A percentile compares a stretch with the other conserved stretches of the same genome.
phyloP scores from a whole-genome alignment of 2,329 filamentous ascomycete species.

The Monilinia fructicola region DNA sequence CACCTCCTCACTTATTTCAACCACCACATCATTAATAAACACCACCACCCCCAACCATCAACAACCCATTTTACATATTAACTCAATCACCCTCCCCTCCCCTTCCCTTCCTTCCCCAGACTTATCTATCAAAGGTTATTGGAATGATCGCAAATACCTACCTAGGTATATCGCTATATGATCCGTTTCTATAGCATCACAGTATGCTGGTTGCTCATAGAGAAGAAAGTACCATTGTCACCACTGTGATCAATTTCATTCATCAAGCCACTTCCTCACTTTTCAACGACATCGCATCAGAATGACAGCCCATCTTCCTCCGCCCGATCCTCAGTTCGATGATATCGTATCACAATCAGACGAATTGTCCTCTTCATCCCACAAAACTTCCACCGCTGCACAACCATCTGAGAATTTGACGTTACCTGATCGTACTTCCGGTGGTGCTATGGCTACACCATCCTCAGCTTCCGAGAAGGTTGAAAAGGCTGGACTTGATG shows the following conservation, averaged over 20 bases:
- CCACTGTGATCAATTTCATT: conserved; percentile 21
- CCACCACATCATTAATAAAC: too few species aligned
- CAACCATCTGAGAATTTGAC: conserved; percentile 33
- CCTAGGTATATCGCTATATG: not conserved
- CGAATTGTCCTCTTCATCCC: conserved; percentile 33
- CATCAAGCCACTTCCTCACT: not conserved
- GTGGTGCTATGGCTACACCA: conserved; percentile 19
- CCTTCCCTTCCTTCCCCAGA: not conserved
- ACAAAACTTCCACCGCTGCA: conserved; percentile 38
- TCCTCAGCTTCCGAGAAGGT: conserved; percentile 29
- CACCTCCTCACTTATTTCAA: too few species aligned
- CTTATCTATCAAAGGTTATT: not conserved
- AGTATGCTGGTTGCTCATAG: conserved; percentile 30
- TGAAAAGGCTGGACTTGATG: conserved; percentile 33
- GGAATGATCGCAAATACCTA: not conserved
- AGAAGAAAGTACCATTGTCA: conserved; percentile 28
- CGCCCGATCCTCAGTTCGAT: conserved; percentile 33
- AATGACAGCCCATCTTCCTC: conserved; percentile 36
- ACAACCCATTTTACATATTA: not conserved
- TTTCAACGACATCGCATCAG: conserved; percentile 1
- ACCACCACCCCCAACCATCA: not conserved
- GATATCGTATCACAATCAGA: conserved; percentile 38
- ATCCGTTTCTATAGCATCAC: conserved; percentile 12
- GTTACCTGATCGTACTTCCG: conserved; percentile 27
- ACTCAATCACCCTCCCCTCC: not conserved